These are phyloP conservation scores for Capsella rubella DNA, from an alignment of 441 rosid species.

Conservation along the genomic window DNA sequence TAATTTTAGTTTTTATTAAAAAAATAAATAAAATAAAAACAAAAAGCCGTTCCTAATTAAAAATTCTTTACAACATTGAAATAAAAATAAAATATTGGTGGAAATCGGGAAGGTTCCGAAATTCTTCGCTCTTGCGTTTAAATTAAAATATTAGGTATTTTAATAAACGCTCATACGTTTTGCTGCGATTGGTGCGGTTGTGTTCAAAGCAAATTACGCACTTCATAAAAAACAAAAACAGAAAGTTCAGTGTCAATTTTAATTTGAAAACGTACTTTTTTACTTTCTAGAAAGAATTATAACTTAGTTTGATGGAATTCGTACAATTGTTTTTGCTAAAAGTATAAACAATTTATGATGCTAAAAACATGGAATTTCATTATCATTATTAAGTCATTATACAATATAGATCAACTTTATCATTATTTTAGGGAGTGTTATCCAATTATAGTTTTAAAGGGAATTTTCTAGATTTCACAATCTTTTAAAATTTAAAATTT, in stretches of 20 bases:
- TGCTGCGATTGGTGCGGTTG: slow-evolving; percentile 21
- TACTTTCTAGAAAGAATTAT: background rate
- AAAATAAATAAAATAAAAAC: slow-evolving; percentile 3
- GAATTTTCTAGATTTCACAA: too few species aligned
- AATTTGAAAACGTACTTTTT: background rate
- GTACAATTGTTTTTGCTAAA: background rate
- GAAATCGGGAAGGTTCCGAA: slow-evolving; percentile 43
- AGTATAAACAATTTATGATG: background rate
- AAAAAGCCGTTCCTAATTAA: slow-evolving; percentile 24
- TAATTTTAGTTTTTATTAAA: slow-evolving; percentile 9
- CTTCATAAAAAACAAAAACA: background rate
- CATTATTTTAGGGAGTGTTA: too few species aligned
- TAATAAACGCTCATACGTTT: slow-evolving; percentile 26
- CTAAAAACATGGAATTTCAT: background rate
- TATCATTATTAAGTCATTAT: background rate
- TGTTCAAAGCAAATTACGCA: background rate
- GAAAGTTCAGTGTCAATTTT: background rate
- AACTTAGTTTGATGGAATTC: background rate
- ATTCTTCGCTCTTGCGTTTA: slow-evolving; percentile 9
- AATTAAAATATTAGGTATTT: background rate
- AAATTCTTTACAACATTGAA: background rate
- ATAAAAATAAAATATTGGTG: slow-evolving; percentile 3
- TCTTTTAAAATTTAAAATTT: too few species aligned
- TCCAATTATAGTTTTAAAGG: too few species aligned
- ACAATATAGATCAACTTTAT: too few species aligned